Percentiles rank a stretch among this genome's conserved stretches.
These are phyloP conservation scores for Candolleomyces eurysporus DNA, from an alignment of 768 basidiomycete species.

Conservation along the genomic window DNA sequence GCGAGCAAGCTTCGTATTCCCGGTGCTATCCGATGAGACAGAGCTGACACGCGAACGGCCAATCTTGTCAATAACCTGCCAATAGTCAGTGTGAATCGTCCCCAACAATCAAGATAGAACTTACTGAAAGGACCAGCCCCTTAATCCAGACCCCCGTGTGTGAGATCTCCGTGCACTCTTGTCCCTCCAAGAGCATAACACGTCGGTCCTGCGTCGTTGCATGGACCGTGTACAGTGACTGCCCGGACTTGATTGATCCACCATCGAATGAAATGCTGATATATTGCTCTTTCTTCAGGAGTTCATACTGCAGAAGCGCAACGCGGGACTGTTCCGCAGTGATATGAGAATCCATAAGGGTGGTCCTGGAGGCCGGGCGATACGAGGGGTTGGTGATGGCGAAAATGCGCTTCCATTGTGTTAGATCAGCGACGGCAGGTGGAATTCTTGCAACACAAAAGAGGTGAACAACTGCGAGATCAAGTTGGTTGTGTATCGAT, in stretches of 20 bases:
- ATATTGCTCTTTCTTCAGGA: too few relatives aligned
- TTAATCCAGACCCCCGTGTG: slow-evolving; percentile 20
- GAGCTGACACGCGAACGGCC: slow-evolving; percentile 11
- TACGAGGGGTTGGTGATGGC: too few relatives aligned
- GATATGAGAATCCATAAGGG: too few relatives aligned
- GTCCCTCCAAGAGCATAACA: slow-evolving; percentile 16
- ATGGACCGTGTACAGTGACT: slow-evolving; percentile 20
- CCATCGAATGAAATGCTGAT: too few relatives aligned
- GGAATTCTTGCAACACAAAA: too few relatives aligned
- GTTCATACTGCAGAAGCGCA: too few relatives aligned
- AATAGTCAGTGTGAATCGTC: neutral
- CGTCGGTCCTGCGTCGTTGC: slow-evolving; percentile 11
- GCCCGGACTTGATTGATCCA: slow-evolving; percentile 9
- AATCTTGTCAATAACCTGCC: slow-evolving; percentile 17
- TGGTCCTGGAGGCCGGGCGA: too few relatives aligned
- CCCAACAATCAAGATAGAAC: neutral
- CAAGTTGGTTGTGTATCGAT: too few relatives aligned
- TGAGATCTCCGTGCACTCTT: slow-evolving; percentile 9
- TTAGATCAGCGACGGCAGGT: too few relatives aligned
- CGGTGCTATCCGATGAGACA: slow-evolving; percentile 15
- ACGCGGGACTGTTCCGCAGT: too few relatives aligned
- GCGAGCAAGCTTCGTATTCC: slow-evolving; percentile 16
- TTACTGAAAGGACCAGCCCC: slow-evolving; percentile 10
- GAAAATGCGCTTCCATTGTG: too few relatives aligned
- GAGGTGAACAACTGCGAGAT: too few relatives aligned